Evolutionary conservation across 2,329 filamentous ascomycete species (phyloP).

Genomic region (Alternaria angustiovoidea): DNA sequence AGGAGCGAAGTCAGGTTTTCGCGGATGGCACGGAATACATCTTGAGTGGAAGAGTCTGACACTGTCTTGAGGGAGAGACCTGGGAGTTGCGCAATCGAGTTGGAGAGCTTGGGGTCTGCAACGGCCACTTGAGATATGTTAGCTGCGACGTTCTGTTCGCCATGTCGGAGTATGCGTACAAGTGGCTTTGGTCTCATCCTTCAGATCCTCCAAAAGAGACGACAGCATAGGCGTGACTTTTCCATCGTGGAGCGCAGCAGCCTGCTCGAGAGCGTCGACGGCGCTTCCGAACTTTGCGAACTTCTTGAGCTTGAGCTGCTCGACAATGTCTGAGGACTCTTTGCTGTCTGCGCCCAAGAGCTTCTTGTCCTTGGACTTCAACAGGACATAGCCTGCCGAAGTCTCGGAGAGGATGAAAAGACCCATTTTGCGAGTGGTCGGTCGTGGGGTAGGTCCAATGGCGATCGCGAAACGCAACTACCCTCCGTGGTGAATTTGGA

Average conservation of each 20-base stretch:
- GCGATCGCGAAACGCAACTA: conserved; percentile 16
- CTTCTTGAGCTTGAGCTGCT: conserved; percentile 94
- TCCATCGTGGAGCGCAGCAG: conserved; percentile 77
- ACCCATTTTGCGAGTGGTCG: conserved; percentile 46
- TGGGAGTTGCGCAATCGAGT: conserved; percentile 90
- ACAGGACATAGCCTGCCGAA: conserved; percentile 89
- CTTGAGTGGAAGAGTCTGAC: conserved; percentile 80
- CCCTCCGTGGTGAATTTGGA: conserved; percentile 19
- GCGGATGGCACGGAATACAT: conserved; percentile 93
- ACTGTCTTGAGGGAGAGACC: conserved; percentile 85
- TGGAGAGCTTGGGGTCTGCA: conserved; percentile 88
- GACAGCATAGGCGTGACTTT: conserved; percentile 91
- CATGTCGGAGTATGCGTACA: conserved; percentile 36
- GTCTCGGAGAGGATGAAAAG: conserved; percentile 52
- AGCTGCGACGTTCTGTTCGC: conserved; percentile 15
- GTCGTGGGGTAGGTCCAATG: conserved; percentile 13
- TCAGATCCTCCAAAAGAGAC: conserved; percentile 84
- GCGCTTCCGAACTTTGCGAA: conserved; percentile 98
- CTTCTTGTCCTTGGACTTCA: conserved; percentile 99
- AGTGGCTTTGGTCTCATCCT: conserved; percentile 97
- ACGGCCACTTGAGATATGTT: conserved; percentile 69
- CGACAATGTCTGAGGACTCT: conserved; percentile 83
- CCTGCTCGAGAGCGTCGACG: conserved; percentile 87
- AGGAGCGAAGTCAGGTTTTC: conserved; percentile 90
- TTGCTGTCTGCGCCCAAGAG: conserved; percentile 79